Evolutionary conservation across 164 flowering plant genomes (phyloP), one percentile per base, ranked within the genome.

Genomic region (Dillenia turbinata): DNA sequence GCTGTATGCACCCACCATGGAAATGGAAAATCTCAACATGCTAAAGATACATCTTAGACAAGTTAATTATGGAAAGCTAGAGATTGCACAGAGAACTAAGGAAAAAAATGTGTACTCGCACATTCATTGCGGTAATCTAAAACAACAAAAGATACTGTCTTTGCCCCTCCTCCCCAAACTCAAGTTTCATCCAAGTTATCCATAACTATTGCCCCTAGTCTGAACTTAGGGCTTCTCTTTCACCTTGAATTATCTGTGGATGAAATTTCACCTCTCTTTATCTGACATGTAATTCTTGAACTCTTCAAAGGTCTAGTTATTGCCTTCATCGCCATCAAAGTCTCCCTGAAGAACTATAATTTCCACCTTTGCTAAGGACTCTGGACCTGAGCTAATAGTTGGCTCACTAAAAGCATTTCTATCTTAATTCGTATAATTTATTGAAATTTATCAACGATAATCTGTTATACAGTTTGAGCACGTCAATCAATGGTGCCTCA

Each of bases 201-300:
- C 17, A 65, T 52, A 47, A 78, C 67, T 67, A 77, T 72, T 33
- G 85, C 88, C 24, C 88, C 88, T 40, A 85, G 71, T 65, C 79
- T 74, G 71, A 85, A 85, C 71, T 76, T 83, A 60, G 83, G 79
- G 53, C 83, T 71, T 65, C 85, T 74, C 26, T 79, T 85, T 85
- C 87, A 81, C 69, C 87, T 85, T 40, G 89, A 85, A 68, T 83
- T 85, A 68, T 85, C 89, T 2, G 87, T 83, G 83, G 73, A 54
- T 83, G 77, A 13, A 83, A 72, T 54, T 74, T 69, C 66, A 76
- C 87, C 47, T 77, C 78, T 69, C 89, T 73, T 66, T 77, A 79
- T 53, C 72, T 65, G 17, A 83, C 84, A 55, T 69, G 49, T 79
- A 79, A 52, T 57, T 63, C 13, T 62, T 56, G 56, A 81, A 85